Evolutionary conservation across 768 basidiomycete genomes (phyloP).

Genomic region (Boletus coccyginus): DNA sequence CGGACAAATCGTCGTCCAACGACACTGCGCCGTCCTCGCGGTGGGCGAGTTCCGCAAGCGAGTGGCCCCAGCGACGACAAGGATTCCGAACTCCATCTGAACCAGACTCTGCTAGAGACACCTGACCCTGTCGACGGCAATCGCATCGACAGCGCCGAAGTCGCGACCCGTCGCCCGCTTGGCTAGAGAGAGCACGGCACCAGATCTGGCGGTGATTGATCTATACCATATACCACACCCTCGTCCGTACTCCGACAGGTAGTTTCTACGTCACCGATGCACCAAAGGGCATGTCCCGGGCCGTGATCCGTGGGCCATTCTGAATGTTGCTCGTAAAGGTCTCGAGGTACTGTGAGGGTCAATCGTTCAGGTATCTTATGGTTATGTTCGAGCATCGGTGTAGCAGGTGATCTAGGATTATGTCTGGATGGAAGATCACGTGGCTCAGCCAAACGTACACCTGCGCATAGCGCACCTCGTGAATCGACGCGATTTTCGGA

Average conservation of each 20-base stretch:
- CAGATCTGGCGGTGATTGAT: conserved; percentile 51
- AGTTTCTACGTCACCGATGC: no score
- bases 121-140: conserved; percentile 4
- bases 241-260: no score
- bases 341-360: no score
- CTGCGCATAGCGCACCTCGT: conserved; percentile 42
- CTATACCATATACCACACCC: no score
- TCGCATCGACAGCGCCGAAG: conserved; percentile 36
- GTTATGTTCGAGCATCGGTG: conserved; percentile 51
- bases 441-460: conserved; percentile 44
- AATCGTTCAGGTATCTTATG: no score
- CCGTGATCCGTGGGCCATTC: no score
- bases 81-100: background rate
- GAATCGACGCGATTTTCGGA: conserved; percentile 44
- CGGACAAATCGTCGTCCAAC: background rate
- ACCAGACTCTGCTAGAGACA: conserved; percentile 6
- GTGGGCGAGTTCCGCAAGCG: background rate
- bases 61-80: background rate
- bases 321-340: no score
- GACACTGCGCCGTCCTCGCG: background rate
- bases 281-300: no score
- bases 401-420: conserved; percentile 40
- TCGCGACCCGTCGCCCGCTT: conserved; percentile 66
- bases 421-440: conserved; percentile 46
- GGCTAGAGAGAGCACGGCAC: conserved; percentile 62